A percentile compares a stretch with the other conserved stretches of the same genome.
phyloP scores from a whole-genome alignment of 2,329 filamentous ascomycete species.

The Eurotiales sp. region DNA sequence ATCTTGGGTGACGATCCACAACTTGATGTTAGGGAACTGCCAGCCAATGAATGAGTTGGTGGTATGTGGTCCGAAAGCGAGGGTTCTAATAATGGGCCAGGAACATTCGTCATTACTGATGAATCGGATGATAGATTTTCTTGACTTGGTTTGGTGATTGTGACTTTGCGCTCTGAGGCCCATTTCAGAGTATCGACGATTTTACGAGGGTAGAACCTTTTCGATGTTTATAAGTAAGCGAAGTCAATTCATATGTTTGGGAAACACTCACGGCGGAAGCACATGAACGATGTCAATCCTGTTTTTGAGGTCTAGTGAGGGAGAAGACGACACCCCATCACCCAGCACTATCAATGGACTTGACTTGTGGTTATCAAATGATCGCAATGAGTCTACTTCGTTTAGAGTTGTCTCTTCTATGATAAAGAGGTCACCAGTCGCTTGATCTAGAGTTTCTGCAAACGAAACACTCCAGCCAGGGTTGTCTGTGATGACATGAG shows the following conservation, averaged over 20 bases:
- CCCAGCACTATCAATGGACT: neutral
- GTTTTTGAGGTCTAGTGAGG: constrained; percentile 11
- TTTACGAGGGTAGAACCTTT: constrained; percentile 27
- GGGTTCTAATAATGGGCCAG: too few relatives aligned
- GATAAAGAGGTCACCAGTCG: constrained; percentile 25
- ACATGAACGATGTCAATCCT: constrained; percentile 21
- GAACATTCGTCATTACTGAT: neutral
- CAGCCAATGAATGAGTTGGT: neutral
- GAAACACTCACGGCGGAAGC: constrained; percentile 24
- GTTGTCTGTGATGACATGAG: constrained; percentile 22
- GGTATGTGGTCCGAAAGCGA: too few relatives aligned
- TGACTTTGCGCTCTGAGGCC: constrained; percentile 11
- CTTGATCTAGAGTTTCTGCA: constrained; percentile 22
- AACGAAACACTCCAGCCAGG: constrained; percentile 24
- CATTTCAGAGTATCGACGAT: constrained; percentile 21
- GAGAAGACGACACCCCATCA: constrained; percentile 15
- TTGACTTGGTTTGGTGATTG: neutral
- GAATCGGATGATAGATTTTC: too few relatives aligned
- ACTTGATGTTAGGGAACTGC: neutral
- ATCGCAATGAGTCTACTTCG: constrained; percentile 15
- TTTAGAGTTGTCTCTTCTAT: constrained; percentile 25
- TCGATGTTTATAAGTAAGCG: neutral
- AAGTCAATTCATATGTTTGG: neutral
- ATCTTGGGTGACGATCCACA: neutral
- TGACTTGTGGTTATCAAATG: constrained; percentile 15